Evolutionary conservation across 768 basidiomycete genomes (phyloP), one percentile per base, ranked within the genome.

Genomic region (Cytidiella melzeri): DNA sequence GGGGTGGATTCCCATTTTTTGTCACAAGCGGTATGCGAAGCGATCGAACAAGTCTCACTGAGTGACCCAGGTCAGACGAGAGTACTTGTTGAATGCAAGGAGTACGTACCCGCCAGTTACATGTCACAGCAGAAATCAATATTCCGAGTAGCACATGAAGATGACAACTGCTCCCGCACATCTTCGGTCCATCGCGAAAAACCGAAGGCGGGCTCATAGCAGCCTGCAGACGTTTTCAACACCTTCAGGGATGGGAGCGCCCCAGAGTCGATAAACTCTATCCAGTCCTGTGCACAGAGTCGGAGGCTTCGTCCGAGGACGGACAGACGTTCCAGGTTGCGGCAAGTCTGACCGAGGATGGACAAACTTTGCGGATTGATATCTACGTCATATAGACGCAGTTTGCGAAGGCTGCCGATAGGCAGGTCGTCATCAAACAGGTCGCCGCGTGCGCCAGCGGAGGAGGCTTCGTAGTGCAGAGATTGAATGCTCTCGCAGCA

Each of bases 301-400:
- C 65, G 61, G 9, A 71, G 61, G 30, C 54, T 61, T 21, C 76
- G 68, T 9, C 76, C 76, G 4, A 55, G 55, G 12, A 79, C 60
- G 12, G 59, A 61, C 37, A 81, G 58, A 27, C 69, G 64, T 56
- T 71, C 67, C 52, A 81, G 52, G 28, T 64, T 63, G 13, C 48
- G 57, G 48, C 69, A 80, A 39, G 59, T 55, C 37, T 58, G 56
- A 11, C 59, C 55, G 1, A 81, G 63, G 26, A 58, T 51, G 19
- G 48, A 47, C 26, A 80, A 58, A 4, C 61, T 62, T 10, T 64
- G 71, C 10, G 50, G 46, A 44, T 74, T 72, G 41, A 73, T 59
- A 23, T 68, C 64, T 13, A 74, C 60, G 5, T 75, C 75, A 10
- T 62, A 61, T 18, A 80, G 56, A 41, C 67, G 65, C n/a, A 81